phyloP scores from a whole-genome alignment of 495 filamentous ascomycete species.

The Penicillium parvum region DNA sequence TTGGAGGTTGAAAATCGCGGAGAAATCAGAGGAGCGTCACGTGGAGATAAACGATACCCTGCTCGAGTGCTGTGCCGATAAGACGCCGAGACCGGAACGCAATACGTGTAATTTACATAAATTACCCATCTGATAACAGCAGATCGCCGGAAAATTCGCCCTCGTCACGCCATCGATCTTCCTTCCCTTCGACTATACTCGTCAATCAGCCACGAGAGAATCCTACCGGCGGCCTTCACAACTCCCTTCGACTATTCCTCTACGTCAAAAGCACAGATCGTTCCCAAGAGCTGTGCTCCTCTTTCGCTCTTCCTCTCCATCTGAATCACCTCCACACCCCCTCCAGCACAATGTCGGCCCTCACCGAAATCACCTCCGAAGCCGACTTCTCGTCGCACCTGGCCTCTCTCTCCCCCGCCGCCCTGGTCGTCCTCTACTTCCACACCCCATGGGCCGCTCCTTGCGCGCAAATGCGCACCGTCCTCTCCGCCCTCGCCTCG shows the following conservation, averaged over 20 bases:
- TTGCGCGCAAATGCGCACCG: slow-evolving; percentile 87
- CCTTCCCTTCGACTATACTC: slow-evolving; percentile 3
- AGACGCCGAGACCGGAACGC: neutral
- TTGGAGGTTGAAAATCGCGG: slow-evolving; percentile 2
- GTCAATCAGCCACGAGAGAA: neutral
- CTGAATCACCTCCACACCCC: slow-evolving; percentile 9
- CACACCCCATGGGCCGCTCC: slow-evolving; percentile 96
- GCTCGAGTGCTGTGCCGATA: neutral
- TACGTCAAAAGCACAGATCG: too few species aligned
- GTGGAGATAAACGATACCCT: slow-evolving; percentile 17
- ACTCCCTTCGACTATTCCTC: too few species aligned
- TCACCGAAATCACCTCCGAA: slow-evolving; percentile 68
- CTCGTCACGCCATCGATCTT: slow-evolving; percentile 27
- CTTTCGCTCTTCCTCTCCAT: slow-evolving; percentile 4
- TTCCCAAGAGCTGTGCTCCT: neutral
- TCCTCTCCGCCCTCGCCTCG: slow-evolving; percentile 76
- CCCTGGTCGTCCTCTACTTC: slow-evolving; percentile 83
- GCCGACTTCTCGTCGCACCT: slow-evolving; percentile 63
- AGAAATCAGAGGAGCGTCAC: slow-evolving; percentile 2
- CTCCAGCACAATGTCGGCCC: slow-evolving; percentile 55
- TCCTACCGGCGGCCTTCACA: neutral
- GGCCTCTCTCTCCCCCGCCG: slow-evolving; percentile 56
- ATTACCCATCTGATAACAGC: slow-evolving; percentile 27
- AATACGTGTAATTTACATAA: neutral
- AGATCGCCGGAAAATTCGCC: slow-evolving; percentile 26